phyloP scores from a whole-genome alignment of 2,329 filamentous ascomycete genomes.

The Alternaria incomplexa region DNA sequence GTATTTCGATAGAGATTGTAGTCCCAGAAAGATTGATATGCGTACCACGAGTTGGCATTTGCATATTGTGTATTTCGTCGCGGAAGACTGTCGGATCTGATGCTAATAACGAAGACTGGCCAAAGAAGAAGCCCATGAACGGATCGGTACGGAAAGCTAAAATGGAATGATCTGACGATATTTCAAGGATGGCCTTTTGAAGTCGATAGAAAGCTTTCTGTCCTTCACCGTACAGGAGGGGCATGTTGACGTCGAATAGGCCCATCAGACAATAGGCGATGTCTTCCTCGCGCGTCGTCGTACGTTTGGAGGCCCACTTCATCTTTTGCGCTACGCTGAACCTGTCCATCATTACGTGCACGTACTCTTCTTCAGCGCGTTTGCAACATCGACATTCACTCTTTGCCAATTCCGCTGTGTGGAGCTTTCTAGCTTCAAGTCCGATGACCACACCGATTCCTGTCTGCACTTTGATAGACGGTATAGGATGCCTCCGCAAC shows the following conservation, averaged over 20 bases:
- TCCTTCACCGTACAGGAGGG: constrained; percentile 35
- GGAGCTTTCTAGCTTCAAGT: too few species aligned
- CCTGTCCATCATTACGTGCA: neutral
- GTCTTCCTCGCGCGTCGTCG: constrained; percentile 22
- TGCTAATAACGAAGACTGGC: neutral
- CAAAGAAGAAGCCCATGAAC: too few species aligned
- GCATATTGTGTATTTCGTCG: neutral
- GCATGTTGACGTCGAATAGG: constrained; percentile 22
- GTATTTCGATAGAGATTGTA: neutral
- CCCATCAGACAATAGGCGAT: constrained; percentile 26
- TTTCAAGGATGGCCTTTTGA: constrained; percentile 20
- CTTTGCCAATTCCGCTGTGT: too few species aligned
- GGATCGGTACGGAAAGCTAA: constrained; percentile 1
- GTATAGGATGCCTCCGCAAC: neutral
- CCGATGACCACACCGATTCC: too few species aligned
- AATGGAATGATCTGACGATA: neutral
- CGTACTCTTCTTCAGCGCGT: too few species aligned
- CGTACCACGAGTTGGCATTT: neutral
- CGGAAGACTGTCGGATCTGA: neutral
- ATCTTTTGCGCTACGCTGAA: neutral
- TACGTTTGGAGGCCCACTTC: neutral
- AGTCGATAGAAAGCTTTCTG: constrained; percentile 23
- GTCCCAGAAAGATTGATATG: neutral
- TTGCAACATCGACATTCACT: neutral
- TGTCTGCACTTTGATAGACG: too few species aligned